phyloP scores from a whole-genome alignment of 164 flowering plant genomes.

The Cinnamomum chago region DNA sequence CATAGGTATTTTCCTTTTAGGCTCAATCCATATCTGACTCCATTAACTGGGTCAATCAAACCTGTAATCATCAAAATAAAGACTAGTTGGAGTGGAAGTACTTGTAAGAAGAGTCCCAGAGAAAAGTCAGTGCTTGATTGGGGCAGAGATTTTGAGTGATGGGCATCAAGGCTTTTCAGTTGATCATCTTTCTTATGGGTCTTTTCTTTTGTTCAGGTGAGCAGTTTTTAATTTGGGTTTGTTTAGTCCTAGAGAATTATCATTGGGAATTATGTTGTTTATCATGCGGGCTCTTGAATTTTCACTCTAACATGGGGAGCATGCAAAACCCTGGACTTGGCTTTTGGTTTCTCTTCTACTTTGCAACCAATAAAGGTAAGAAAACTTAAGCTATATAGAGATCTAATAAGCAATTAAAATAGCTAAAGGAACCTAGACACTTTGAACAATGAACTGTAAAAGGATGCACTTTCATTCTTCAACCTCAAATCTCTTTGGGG shows the following conservation, averaged over 20 bases:
- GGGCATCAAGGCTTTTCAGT: slow-evolving; percentile 21
- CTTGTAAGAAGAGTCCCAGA: slow-evolving; percentile 7
- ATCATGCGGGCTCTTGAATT: background rate
- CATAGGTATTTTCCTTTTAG: no score
- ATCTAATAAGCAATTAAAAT: background rate
- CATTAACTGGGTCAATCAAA: no score
- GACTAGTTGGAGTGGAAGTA: background rate
- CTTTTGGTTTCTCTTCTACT: background rate
- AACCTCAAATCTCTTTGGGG: background rate
- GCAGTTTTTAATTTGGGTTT: background rate
- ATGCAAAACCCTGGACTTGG: background rate
- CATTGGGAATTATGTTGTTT: background rate
- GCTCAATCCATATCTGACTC: no score
- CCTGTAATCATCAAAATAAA: slow-evolving; percentile 2
- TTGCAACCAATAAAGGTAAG: no score
- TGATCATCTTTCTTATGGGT: slow-evolving; percentile 23
- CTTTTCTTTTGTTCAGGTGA: slow-evolving; percentile 47
- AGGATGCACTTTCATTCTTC: background rate
- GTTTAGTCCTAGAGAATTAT: background rate
- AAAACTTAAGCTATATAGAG: no score
- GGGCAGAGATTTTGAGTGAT: slow-evolving; percentile 17
- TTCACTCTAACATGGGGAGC: background rate
- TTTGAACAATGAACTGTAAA: background rate
- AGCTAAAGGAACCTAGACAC: background rate
- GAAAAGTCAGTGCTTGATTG: slow-evolving; percentile 5